These are phyloP conservation scores for Acacia pycnantha DNA, from an alignment of 331 rosid genomes.

Conservation along the genomic window DNA sequence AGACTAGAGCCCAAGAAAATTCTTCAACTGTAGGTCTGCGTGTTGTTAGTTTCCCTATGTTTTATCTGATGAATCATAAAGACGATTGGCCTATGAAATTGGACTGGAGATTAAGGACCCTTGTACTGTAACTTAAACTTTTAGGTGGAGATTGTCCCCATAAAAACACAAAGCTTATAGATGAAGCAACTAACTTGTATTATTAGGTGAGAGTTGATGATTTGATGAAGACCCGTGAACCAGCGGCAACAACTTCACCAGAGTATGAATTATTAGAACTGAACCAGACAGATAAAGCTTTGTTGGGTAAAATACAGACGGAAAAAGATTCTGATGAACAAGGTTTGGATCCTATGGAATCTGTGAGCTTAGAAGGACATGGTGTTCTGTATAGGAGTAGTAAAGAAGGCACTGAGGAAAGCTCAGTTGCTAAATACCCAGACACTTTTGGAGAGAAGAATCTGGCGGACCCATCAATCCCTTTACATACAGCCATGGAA, in stretches of 20 bases:
- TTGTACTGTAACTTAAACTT: not conserved
- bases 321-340: slow-evolving; percentile 43
- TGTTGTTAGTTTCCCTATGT: not conserved
- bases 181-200: slow-evolving; percentile 18
- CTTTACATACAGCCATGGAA: slow-evolving; percentile 39
- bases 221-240: slow-evolving; percentile 34
- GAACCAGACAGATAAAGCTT: slow-evolving; percentile 44
- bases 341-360: slow-evolving; percentile 37
- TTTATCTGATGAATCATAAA: not conserved
- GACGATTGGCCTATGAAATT: not conserved
- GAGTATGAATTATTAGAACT: slow-evolving; percentile 37
- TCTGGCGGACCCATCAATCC: slow-evolving; percentile 35
- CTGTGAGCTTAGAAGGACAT: slow-evolving; percentile 50
- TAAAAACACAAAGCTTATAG: not conserved
- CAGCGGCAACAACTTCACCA: slow-evolving; percentile 37
- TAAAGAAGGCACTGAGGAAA: slow-evolving; percentile 44
- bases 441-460: slow-evolving; percentile 27
- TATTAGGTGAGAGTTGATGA: slow-evolving; percentile 74
- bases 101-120: not conserved
- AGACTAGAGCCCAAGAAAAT: not conserved
- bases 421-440: slow-evolving; percentile 1
- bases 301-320: slow-evolving; percentile 27
- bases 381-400: slow-evolving; percentile 46
- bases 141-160: not conserved
- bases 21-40: not conserved